phyloP scores from a whole-genome alignment of 768 basidiomycete genomes.

The Suillus placidus region DNA sequence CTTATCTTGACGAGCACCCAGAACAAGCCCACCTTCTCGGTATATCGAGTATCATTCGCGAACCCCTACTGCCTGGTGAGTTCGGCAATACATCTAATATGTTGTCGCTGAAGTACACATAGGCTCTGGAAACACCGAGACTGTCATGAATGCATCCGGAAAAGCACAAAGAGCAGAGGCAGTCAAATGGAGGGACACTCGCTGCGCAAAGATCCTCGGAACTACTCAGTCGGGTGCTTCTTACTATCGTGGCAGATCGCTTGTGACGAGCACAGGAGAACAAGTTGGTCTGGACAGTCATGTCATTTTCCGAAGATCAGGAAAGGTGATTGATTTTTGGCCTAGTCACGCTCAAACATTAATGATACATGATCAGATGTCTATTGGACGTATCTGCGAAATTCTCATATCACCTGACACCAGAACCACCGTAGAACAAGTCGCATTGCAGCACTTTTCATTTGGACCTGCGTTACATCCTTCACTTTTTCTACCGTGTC shows the following conservation, averaged over 20 bases:
- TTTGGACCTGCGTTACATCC: constrained; percentile 5
- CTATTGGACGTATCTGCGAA: constrained; percentile 9
- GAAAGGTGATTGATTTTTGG: neutral
- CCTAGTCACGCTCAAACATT: neutral
- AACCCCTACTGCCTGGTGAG: neutral
- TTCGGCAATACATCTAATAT: neutral
- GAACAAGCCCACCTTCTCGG: constrained; percentile 10
- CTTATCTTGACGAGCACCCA: constrained; percentile 6
- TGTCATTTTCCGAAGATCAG: neutral
- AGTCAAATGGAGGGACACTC: neutral
- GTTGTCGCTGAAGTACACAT: neutral
- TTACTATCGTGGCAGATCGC: neutral
- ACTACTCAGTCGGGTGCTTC: neutral
- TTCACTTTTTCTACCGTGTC: neutral
- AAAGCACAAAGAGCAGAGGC: neutral
- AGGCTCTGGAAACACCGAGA: neutral
- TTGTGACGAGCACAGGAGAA: neutral
- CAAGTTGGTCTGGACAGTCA: neutral
- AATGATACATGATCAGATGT: neutral
- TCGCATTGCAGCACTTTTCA: neutral
- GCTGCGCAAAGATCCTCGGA: neutral
- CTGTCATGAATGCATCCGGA: neutral
- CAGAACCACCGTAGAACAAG: neutral
- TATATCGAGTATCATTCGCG: neutral
- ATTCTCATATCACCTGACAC: neutral